A percentile compares a stretch with the other conserved stretches of the same genome.
Evolutionary conservation across 345 rosid species (phyloP).

Genomic region (Euphorbia peplus): DNA sequence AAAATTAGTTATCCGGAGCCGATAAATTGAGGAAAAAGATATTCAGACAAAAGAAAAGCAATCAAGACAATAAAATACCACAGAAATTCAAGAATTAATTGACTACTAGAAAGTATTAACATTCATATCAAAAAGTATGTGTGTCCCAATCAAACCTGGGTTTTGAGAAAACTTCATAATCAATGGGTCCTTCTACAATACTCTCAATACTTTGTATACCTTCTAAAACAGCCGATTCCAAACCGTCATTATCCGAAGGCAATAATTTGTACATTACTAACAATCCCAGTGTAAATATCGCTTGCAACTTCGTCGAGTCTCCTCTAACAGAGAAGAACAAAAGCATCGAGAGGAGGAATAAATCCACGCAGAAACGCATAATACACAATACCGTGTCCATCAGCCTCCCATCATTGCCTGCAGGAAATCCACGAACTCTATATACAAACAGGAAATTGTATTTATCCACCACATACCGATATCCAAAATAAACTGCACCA

Average conservation of each 20-base stretch:
- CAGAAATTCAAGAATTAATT: constrained; percentile 15
- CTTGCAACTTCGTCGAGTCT: constrained; percentile 93
- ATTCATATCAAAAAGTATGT: constrained; percentile 33
- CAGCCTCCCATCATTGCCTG: constrained; percentile 94
- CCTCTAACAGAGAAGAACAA: constrained; percentile 87
- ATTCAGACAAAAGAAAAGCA: not conserved
- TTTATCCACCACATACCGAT: constrained; percentile 90
- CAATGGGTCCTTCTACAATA: constrained; percentile 73
- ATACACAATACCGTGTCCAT: constrained; percentile 87
- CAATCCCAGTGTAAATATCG: constrained; percentile 85
- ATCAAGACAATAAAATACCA: not conserved
- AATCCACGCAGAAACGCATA: constrained; percentile 82
- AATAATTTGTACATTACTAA: constrained; percentile 77
- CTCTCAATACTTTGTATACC: constrained; percentile 71
- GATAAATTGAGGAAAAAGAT: no score
- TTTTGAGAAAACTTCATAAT: constrained; percentile 82
- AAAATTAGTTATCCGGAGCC: no score
- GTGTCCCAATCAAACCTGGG: constrained; percentile 97
- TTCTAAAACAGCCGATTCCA: constrained; percentile 66
- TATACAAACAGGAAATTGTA: constrained; percentile 92
- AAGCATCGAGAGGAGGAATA: constrained; percentile 83
- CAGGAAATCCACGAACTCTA: constrained; percentile 93
- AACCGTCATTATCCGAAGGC: constrained; percentile 66
- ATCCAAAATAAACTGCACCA: constrained; percentile 89
- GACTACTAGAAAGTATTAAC: constrained; percentile 20